Base-by-base conservation (phyloP, 768 basidiomycete genomes). In the Russula vinacea region DNA sequence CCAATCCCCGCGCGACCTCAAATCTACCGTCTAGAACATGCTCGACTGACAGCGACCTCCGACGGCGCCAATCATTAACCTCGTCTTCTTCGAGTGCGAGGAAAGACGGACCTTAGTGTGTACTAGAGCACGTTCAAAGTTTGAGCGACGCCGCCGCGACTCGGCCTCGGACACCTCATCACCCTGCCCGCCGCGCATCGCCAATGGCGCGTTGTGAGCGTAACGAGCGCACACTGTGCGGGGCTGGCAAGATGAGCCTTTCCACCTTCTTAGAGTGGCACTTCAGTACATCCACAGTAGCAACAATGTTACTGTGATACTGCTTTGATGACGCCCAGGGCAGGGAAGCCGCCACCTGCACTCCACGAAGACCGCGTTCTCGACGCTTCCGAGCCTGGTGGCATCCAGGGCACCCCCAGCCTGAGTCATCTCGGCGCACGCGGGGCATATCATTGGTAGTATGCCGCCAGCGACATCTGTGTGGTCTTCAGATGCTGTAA, bases 91-190 rank as follows among this genome's bases (percentile, higher is more conserved):
- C 9, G 90, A 91, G 2, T 90, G 91, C 44, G 86, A 87, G 55
- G 92, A 82, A 88, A 88, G 62, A 79, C 81, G 40, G 87, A 85
- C 60, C 76, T 94, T 58, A 70, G 78, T 0, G 88, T 90, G 0
- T n/a, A n/a, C n/a, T 91, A 94, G 88, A 90, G 89, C 55, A 85
- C 85, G 1, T 94, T 94, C 74, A 86, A 87, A n/a, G n/a, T n/a
- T n/a, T n/a, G 62, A 78, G 91, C 33, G 90, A 96, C 89, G 91
- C 85, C 88, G 86, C 22, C 84, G 85, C 72, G 86, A 93, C 69
- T 93, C 94, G 49, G 24, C 26, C 77, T 92, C 94, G 0, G 87
- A n/a, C n/a, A 92, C 55, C 80, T 94, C 5, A 35, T 57, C 44
- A 32, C 45, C 6, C 73, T 80, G 0, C 86, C 87, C 4, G 78